Evolutionary conservation across 768 basidiomycete species (phyloP).

Genomic region (Termitomyces sp.): DNA sequence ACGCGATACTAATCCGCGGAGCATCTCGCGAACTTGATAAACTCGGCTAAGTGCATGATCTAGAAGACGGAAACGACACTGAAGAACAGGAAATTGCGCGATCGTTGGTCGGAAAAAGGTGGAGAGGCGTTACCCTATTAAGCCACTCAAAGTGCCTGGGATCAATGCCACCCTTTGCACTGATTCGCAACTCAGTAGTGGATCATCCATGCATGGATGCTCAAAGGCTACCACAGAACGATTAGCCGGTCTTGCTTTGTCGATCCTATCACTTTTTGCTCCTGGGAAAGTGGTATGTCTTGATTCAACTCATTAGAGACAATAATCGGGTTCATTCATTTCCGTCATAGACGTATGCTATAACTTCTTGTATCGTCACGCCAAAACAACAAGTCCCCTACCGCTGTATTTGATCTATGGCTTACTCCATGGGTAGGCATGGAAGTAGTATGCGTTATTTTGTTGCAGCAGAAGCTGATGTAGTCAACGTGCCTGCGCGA

Average conservation of each 20-base stretch:
- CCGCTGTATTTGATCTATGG: not conserved
- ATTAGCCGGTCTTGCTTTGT: constrained; percentile 79
- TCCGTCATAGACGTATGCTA: constrained; percentile 69
- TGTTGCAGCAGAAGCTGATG: constrained; percentile 82
- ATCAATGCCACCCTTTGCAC: not conserved
- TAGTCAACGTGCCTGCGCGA: constrained; percentile 78
- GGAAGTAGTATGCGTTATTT: constrained; percentile 86
- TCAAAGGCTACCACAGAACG: constrained; percentile 72
- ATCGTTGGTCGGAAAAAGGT: constrained; percentile 15
- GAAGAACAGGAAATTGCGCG: constrained; percentile 21
- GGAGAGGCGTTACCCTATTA: constrained; percentile 65
- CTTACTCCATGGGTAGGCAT: constrained; percentile 46
- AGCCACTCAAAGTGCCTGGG: constrained; percentile 81
- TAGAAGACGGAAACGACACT: constrained; percentile 16
- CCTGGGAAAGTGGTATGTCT: constrained; percentile 85
- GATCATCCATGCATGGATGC: constrained; percentile 84
- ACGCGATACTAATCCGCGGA: constrained; percentile 54
- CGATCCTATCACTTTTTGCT: constrained; percentile 86
- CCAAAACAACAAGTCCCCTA: constrained; percentile 47
- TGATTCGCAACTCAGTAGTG: constrained; percentile 32
- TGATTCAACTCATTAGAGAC: not conserved
- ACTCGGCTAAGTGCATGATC: constrained; percentile 58
- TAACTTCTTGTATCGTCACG: constrained; percentile 79
- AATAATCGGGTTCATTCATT: not conserved
- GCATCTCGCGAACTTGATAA: constrained; percentile 53